phyloP scores from a whole-genome alignment of 2,329 filamentous ascomycete species.

The Venturia pyrina region DNA sequence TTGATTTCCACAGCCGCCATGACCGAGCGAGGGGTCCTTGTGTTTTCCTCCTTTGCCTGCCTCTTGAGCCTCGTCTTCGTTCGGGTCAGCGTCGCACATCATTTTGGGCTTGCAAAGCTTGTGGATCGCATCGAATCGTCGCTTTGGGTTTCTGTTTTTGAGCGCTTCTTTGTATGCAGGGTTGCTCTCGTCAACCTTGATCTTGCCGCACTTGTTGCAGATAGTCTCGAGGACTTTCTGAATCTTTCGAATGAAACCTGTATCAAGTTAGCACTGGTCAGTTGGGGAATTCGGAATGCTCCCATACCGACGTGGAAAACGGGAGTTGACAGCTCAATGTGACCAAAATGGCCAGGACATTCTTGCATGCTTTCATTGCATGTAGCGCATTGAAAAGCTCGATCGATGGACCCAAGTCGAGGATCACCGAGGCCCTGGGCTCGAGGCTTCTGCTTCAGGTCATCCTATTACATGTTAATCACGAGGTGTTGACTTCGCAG shows the following conservation, averaged over 20 bases:
- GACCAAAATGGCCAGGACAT: constrained; percentile 95
- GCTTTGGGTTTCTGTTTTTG: constrained; percentile 80
- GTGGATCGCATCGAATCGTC: constrained; percentile 89
- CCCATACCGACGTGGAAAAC: constrained; percentile 72
- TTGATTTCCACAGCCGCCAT: constrained; percentile 88
- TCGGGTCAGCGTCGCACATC: constrained; percentile 68
- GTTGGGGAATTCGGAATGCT: constrained; percentile 2
- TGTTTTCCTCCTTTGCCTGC: constrained; percentile 45
- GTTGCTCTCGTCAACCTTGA: constrained; percentile 90
- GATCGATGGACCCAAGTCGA: constrained; percentile 90
- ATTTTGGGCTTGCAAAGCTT: constrained; percentile 81
- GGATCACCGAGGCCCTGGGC: constrained; percentile 91
- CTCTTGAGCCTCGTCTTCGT: constrained; percentile 48
- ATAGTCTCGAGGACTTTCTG: constrained; percentile 99
- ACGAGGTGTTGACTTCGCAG: constrained; percentile 1
- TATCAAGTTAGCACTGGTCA: constrained; percentile 24
- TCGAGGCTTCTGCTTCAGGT: constrained; percentile 81
- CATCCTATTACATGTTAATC: constrained; percentile 46
- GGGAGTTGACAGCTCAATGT: constrained; percentile 93
- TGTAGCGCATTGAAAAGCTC: constrained; percentile 89
- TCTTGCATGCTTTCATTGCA: constrained; percentile 93
- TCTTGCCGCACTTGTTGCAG: constrained; percentile 97
- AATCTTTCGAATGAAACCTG: constrained; percentile 95
- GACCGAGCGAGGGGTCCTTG: constrained; percentile 34
- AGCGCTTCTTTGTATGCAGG: constrained; percentile 74